Evolutionary conservation across 2,329 filamentous ascomycete species (phyloP), one percentile per base, ranked within the genome.

Genomic region (Biscogniauxia sp.): DNA sequence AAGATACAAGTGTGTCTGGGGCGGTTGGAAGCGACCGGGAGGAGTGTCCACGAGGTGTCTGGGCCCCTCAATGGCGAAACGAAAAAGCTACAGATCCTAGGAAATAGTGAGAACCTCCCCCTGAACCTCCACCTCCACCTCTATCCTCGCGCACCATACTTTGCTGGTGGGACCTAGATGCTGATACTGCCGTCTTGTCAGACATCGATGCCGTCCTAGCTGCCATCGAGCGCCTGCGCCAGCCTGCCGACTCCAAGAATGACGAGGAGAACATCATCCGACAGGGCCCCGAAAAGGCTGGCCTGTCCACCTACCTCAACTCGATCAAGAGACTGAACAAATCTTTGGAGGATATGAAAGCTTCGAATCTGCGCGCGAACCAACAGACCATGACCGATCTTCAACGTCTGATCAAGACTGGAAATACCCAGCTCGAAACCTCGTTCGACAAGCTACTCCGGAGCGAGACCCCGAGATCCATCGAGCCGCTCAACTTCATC

Each of bases 61-160:
- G 92, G 92, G 0, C 95, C 95, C 8, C 89, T 99, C 51, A 96
- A 93, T 73, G 91, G 90, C 69, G 96, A 97, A 75, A 98, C 95
- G 0, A 91, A 92, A 75, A 89, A 88, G 64, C 82, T 98, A 20
- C 95, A 98, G 76, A 85, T 89, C n/a, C 86, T 96, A 41, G 93
- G 91, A 66, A 88, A 85, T 66, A 99, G 89, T 90, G 74, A 69
- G 84, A 76, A 37, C 50, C 20, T 52, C 41, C 25, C 37, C 50
- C 23, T 52, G 37, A 26, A 45, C 20, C 15, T 25, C n/a, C n/a
- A n/a, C n/a, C n/a, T n/a, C n/a, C n/a, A n/a, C n/a, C n/a, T n/a
- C n/a, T n/a, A n/a, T n/a, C n/a, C n/a, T n/a, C n/a, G n/a, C n/a
- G n/a, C n/a, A 1, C 25, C 50, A 23, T 8, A 62, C 45, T 15